Base-by-base conservation (phyloP, 176 grass and related monocot genomes). In the Secale cereale region DNA sequence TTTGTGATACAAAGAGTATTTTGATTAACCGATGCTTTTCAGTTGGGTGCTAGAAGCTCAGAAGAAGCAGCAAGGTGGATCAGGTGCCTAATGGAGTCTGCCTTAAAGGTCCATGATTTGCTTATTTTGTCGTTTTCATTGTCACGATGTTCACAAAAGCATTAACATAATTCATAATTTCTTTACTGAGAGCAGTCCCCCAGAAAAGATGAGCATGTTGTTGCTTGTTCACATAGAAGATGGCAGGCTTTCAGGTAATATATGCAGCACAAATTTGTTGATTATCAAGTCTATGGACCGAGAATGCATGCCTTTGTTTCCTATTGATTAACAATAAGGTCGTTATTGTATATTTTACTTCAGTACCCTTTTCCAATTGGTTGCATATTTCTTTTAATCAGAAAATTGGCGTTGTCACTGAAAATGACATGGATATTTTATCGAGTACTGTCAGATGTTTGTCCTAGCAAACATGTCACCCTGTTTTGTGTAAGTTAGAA, bases 61-160 rank as follows among this genome's bases (percentile, higher is more conserved):
- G 95, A 97, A 88, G 95, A 97, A 85, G 95, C 95, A 60, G 95
- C 95, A 87, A 92, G 86, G 81, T 97, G 95, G 92, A 94, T 94
- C 75, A 78, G 88, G 77, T 94, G 74, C 65, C 81, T 92, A 57
- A 97, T 97, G 95, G 95, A 97, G 74, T 80, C 90, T 87, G 88
- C 92, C 25, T 84, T 94, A 59, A 94, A 92, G 91, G 96, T 93
- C 83, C 50, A 30, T 23, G 65, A 87, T 66, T 86, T 86, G 1
- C 80, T 90, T 86, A 33, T 65, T 87, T 70, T 74, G 61, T 80
- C 68, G 27, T 68, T 62, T 73, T 62, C 56, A 78, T 77, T 62
- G 67, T 33, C 36, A 37, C 62, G 40, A 76, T 87, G 68, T 80
- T 80, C 22, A 80, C 15, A 52, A 74, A 91, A 87, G 28, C 36